phyloP scores from a whole-genome alignment of 345 rosid species.

The Schrenkiella parvula region DNA sequence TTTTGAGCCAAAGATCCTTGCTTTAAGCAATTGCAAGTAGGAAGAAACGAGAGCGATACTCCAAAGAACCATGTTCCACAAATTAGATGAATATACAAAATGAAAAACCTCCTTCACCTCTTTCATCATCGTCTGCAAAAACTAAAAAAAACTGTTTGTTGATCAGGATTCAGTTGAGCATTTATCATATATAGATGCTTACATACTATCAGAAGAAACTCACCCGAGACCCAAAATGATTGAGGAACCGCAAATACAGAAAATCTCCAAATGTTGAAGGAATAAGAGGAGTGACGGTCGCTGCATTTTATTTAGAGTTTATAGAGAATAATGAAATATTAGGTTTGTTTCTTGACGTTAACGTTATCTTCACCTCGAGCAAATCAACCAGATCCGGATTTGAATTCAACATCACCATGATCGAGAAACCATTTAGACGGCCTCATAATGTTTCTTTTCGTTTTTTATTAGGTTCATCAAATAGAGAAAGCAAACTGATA shows the following conservation, averaged over 20 bases:
- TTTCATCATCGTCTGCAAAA: slow-evolving; percentile 23
- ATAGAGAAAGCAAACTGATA: not conserved
- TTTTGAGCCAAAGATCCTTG: slow-evolving; percentile 32
- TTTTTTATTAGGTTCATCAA: not conserved
- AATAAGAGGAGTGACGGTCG: not conserved
- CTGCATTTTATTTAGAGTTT: not conserved
- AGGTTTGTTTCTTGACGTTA: not conserved
- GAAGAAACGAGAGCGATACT: slow-evolving; percentile 48
- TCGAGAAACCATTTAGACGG: not conserved
- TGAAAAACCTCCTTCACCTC: slow-evolving; percentile 37
- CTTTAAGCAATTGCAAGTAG: slow-evolving; percentile 44
- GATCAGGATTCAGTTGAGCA: not conserved
- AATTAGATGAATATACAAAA: slow-evolving; percentile 42
- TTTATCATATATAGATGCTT: not conserved
- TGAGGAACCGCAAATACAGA: not conserved
- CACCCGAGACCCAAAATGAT: not conserved
- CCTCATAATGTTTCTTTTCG: too few relatives aligned
- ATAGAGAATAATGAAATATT: not conserved
- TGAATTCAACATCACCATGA: not conserved
- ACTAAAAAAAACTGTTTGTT: not conserved
- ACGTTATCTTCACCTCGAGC: slow-evolving; percentile 2
- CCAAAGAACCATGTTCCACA: slow-evolving; percentile 76
- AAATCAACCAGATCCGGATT: not conserved
- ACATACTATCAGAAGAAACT: not conserved
- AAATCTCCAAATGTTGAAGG: not conserved